phyloP scores from a whole-genome alignment of 2,329 filamentous ascomycete genomes.

The Thielaviopsis musarum region DNA sequence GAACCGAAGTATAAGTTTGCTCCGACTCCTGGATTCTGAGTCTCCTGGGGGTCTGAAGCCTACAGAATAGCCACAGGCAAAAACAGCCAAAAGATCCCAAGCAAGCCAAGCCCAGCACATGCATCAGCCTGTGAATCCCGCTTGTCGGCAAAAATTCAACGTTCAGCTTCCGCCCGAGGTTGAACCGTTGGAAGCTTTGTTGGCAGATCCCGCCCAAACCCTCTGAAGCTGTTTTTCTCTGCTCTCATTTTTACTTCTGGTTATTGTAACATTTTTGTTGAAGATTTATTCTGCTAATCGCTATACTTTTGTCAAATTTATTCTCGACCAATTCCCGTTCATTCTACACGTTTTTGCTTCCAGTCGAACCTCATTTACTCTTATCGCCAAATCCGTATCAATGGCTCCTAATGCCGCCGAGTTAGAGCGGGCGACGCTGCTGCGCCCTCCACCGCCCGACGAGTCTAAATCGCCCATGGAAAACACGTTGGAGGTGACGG shows the following conservation, averaged over 20 bases:
- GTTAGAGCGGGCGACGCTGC: slow-evolving; percentile 22
- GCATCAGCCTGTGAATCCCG: neutral
- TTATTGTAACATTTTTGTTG: neutral
- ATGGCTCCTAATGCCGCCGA: neutral
- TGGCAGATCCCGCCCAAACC: neutral
- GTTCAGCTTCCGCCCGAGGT: neutral
- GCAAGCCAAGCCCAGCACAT: neutral
- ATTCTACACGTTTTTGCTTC: neutral
- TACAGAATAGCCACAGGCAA: neutral
- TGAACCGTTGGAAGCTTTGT: neutral
- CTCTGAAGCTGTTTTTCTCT: neutral
- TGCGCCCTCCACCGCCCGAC: slow-evolving; percentile 59
- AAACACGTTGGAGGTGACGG: slow-evolving; percentile 74
- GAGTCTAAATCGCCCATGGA: slow-evolving; percentile 65
- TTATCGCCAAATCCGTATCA: neutral
- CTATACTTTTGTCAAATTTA: neutral
- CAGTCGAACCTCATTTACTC: neutral
- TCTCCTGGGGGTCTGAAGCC: too few species aligned
- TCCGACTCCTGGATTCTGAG: too few species aligned
- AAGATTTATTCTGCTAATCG: neutral
- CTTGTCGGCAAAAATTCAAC: neutral
- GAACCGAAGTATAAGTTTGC: too few species aligned
- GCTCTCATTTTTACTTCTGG: neutral
- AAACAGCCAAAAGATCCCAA: neutral
- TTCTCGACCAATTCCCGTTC: neutral